Evolutionary conservation across 2,329 filamentous ascomycete species (phyloP), one percentile per base, ranked within the genome.

Genomic region (Colletotrichum sp.): DNA sequence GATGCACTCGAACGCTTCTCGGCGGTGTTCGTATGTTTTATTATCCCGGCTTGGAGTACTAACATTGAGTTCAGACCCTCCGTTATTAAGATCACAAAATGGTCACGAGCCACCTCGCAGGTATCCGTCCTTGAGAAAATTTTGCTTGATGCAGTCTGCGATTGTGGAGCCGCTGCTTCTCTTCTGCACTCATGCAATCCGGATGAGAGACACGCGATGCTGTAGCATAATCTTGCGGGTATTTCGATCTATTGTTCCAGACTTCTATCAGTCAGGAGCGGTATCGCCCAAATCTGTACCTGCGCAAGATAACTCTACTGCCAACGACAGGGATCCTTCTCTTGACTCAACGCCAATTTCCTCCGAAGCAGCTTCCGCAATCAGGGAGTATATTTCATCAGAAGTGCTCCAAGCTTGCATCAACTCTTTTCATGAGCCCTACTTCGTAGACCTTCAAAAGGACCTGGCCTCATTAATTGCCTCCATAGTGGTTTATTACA

Each of bases 371-470:
- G 88, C 91, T 2, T 85, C 88, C 9, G 93, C 89, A 9, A 94
- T 98, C 75, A 92, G 96, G 66, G 95, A 98, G 80, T 99, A 96
- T 83, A 96, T 98, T 80, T 95, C 93, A 66, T 92, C 92, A 7
- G 94, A 98, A 77, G 95, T 98, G 4, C 90, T 99, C 64, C 95
- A 96, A 85, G 95, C 95, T 0, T 96, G 94, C 79, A 94, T 98
- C 81, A 94, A 93, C 3, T 97, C 94, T 3, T 91, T 99, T 65
- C 94, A 98, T 83, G 97, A 99, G 77, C 93, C 95, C 0, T 98
- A 98, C 83, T 99, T 98, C 83, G 96, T 98, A 38, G 97, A 99
- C 78, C 91, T 97, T 75, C 97, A 99, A 80, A 96, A 96, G 81
- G 96, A 99, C 66, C 89, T 99, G 27, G 96, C 95, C 1, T 90